phyloP scores from a whole-genome alignment of 768 basidiomycete genomes.

The Auricularia sp. region DNA sequence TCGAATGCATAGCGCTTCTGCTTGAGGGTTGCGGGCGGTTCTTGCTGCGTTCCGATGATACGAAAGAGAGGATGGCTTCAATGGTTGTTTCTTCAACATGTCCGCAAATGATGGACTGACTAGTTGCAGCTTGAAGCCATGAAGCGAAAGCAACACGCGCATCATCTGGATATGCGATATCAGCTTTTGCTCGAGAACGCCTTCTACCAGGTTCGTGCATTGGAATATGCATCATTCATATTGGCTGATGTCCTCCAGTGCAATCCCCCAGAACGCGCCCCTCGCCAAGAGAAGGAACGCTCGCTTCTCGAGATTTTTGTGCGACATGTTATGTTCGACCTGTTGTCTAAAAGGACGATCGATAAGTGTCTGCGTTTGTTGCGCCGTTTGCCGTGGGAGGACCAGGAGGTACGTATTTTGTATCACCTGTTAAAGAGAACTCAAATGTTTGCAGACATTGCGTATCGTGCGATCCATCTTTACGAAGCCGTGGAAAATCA shows the following conservation, averaged over 20 bases:
- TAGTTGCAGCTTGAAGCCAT: slow-evolving; percentile 71
- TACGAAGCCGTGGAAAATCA: slow-evolving; percentile 98
- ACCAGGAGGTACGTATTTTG: slow-evolving; percentile 28
- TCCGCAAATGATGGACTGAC: neutral
- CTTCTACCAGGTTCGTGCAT: slow-evolving; percentile 72
- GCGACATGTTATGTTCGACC: slow-evolving; percentile 88
- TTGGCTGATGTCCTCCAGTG: slow-evolving; percentile 41
- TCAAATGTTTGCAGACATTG: slow-evolving; percentile 23
- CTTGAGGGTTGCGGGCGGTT: slow-evolving; percentile 93
- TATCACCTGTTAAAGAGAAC: neutral
- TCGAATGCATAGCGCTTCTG: slow-evolving; percentile 86
- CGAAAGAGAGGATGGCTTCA: slow-evolving; percentile 71
- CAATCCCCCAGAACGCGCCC: slow-evolving; percentile 90
- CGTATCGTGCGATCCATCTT: slow-evolving; percentile 76
- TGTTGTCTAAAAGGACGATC: slow-evolving; percentile 84
- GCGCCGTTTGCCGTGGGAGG: slow-evolving; percentile 95
- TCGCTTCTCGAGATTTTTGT: slow-evolving; percentile 87
- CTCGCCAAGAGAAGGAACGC: slow-evolving; percentile 75
- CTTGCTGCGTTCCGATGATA: slow-evolving; percentile 78
- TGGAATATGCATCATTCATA: neutral
- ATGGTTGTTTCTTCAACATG: slow-evolving; percentile 45
- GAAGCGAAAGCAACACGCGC: slow-evolving; percentile 86
- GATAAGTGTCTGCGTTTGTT: slow-evolving; percentile 92
- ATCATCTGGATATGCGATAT: slow-evolving; percentile 89
- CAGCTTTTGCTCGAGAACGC: slow-evolving; percentile 89